phyloP scores from a whole-genome alignment of 228 moss, liverwort and hornwort genomes.

The Sphagnum magellanicum region DNA sequence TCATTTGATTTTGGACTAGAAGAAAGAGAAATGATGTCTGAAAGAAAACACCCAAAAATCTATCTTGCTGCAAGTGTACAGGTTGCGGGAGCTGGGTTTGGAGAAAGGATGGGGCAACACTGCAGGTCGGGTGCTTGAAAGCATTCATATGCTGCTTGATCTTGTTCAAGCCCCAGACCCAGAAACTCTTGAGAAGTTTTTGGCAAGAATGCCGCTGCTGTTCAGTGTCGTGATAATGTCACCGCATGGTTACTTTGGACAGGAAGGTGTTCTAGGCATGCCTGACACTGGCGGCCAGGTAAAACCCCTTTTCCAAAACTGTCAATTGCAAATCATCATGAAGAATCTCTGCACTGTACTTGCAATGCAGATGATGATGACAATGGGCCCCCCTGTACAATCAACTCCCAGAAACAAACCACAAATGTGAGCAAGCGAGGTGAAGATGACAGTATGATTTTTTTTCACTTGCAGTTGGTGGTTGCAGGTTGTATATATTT shows the following conservation, averaged over 20 bases:
- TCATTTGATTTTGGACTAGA: too few relatives aligned
- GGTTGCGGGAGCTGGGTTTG: constrained; percentile 75
- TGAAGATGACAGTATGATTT: too few relatives aligned
- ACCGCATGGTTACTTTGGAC: constrained; percentile 96
- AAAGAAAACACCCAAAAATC: too few relatives aligned
- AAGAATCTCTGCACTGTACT: too few relatives aligned
- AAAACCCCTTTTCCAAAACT: not conserved
- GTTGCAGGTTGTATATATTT: constrained; percentile 76
- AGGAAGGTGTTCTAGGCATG: constrained; percentile 80
- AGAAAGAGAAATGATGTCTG: too few relatives aligned
- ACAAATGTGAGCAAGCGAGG: too few relatives aligned
- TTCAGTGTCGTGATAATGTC: constrained; percentile 80
- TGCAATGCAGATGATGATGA: too few relatives aligned
- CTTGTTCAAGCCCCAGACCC: constrained; percentile 92
- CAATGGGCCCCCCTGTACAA: too few relatives aligned
- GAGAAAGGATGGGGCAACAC: constrained; percentile 98
- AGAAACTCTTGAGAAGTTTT: constrained; percentile 61
- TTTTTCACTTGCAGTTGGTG: not conserved
- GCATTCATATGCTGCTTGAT: constrained; percentile 60
- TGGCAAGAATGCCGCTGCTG: constrained; percentile 77
- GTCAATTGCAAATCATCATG: too few relatives aligned
- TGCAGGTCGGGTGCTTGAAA: constrained; percentile 72
- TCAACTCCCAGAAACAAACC: too few relatives aligned
- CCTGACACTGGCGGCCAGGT: constrained; percentile 99
- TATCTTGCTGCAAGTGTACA: constrained; percentile 9